Base-by-base conservation (phyloP, 2,329 filamentous ascomycete species). In the Aspergillus sp. region DNA sequence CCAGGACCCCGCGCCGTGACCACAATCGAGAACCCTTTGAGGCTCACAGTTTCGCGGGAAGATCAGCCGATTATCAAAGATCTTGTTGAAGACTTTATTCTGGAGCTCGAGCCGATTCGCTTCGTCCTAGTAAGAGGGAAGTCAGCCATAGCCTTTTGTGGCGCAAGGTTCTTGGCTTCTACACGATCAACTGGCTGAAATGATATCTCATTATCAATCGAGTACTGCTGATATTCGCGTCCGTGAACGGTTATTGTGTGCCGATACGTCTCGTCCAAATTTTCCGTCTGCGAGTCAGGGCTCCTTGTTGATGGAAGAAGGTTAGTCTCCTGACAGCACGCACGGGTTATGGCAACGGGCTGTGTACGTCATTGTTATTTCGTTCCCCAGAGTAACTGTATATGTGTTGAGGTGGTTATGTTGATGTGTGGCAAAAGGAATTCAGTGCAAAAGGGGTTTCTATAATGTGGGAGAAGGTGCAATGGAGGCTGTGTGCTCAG, bases 181-280 rank as follows among this genome's bases (percentile, higher is more conserved):
- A 91, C 90, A 81, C 91, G 88, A 70, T 92, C 90, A 59, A 90
- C 80, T 8, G 90, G 90, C 49, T 81, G 85, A 67, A 90, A 88
- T 72, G 90, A 90, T 63, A 86, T 83, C 38, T 80, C 80, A 66
- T 89, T 86, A 30, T 87, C 82, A 56, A 91, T 74, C 19, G 89
- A 84, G 76, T 88, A 87, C 70, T 83, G 82, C 66, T 92, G 89
- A 72, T 87, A 92, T 50, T 83, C 81, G 70, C 90, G 83, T 62
- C 86, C 87, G 72, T 88, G 80, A 65, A 88, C 79, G 15, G 80
- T 79, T 60, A 89, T 76, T 5, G 84, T 87, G 69, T 88, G 83
- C 65, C 84, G 78, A 69, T 85, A 86, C 48, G 77, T 77, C 57
- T 83, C 81, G 74, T 89, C 87, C 66, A 90, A 77, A 56, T 77